These are phyloP conservation scores for Digitaria exilis DNA, from an alignment of 202 grass and related monocot genomes.

Conservation along the genomic window DNA sequence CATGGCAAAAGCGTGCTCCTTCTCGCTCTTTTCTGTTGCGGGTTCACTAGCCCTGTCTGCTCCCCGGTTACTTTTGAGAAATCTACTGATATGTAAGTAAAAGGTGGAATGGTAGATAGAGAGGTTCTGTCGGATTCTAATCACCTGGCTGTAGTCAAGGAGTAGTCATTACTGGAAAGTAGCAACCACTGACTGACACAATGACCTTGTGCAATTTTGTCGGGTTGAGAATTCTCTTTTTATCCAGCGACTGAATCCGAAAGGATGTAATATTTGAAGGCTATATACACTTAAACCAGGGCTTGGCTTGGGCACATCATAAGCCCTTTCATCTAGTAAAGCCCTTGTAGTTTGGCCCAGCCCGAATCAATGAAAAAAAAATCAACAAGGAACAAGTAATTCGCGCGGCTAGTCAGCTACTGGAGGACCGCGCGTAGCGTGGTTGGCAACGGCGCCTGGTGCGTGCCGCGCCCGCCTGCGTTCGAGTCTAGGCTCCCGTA, in stretches of 20 bases:
- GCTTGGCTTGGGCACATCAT: not conserved
- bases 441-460: too few species aligned
- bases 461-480: too few species aligned
- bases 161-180: not conserved
- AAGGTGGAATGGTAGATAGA: not conserved
- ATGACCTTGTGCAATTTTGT: not conserved
- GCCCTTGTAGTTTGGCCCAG: not conserved
- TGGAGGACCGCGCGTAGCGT: too few species aligned
- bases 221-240: too few species aligned
- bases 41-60: not conserved
- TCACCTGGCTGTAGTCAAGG: too few species aligned
- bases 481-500: too few species aligned
- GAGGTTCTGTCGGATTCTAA: not conserved
- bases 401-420: too few species aligned
- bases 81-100: not conserved
- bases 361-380: not conserved
- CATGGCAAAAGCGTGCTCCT: not conserved
- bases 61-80: not conserved
- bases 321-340: too few species aligned
- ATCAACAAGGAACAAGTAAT: not conserved
- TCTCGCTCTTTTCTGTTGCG: slow-evolving; percentile 11
- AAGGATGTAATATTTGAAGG: too few species aligned
- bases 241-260: too few species aligned
- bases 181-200: not conserved
- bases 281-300: too few species aligned